These are phyloP conservation scores for Gremmenia infestans DNA, from an alignment of 2,329 filamentous ascomycete genomes.

Conservation along the genomic window DNA sequence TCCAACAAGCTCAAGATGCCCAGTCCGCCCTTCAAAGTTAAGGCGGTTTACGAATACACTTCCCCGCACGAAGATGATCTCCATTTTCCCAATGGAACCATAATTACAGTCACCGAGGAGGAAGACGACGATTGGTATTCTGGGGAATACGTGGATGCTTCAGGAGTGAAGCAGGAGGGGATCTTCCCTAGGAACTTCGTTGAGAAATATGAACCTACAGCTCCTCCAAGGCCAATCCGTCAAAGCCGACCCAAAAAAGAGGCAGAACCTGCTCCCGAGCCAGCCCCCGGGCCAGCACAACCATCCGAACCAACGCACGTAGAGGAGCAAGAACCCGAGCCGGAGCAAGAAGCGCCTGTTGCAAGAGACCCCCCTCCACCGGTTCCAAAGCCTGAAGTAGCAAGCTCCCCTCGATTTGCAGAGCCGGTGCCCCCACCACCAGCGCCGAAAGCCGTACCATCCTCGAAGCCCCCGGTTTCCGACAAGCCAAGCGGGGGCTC, in stretches of 20 bases:
- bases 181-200: constrained; percentile 97
- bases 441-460: constrained; percentile 21
- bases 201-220: constrained; percentile 87
- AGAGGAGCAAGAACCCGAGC: constrained; percentile 35
- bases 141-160: constrained; percentile 77
- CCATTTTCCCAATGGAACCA: constrained; percentile 75
- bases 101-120: constrained; percentile 89
- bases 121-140: constrained; percentile 94
- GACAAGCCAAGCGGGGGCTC: constrained; percentile 74
- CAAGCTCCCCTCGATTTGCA: constrained; percentile 32
- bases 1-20: constrained; percentile 53
- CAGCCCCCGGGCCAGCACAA: constrained; percentile 31
- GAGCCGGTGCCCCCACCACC: constrained; percentile 31
- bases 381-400: constrained; percentile 33
- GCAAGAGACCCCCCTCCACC: constrained; percentile 32
- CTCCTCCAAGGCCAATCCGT: constrained; percentile 79
- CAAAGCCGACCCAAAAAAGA: constrained; percentile 60
- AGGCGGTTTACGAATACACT: constrained; percentile 89
- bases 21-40: constrained; percentile 78
- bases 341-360: constrained; percentile 32
- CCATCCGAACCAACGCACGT: constrained; percentile 30
- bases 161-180: constrained; percentile 71
- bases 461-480: constrained; percentile 45
- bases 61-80: constrained; percentile 95
- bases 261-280: constrained; percentile 32